phyloP scores from a whole-genome alignment of 257 asterid species.

The Capsicum pubescens region DNA sequence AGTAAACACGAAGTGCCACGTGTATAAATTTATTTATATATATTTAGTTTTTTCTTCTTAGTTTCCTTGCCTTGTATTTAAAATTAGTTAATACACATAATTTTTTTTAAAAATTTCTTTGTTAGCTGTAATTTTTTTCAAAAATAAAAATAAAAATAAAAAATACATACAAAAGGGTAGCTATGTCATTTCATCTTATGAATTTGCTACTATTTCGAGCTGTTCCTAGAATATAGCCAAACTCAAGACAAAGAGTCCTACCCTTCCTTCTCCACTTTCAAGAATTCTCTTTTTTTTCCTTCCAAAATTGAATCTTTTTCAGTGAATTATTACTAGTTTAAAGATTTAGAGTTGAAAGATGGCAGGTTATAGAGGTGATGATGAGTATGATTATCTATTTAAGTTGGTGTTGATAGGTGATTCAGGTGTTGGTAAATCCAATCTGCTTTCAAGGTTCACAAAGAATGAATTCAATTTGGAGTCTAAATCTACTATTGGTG shows the following conservation, averaged over 20 bases:
- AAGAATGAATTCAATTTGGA: conserved; percentile 72
- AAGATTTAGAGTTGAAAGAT: conserved; percentile 25
- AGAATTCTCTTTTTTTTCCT: background rate
- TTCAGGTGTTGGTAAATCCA: conserved; percentile 80
- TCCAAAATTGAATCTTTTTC: conserved; percentile 9
- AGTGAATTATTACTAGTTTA: background rate
- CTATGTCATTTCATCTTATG: background rate
- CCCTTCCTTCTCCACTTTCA: conserved; percentile 23
- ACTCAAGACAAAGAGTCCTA: conserved; percentile 47
- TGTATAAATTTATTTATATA: too few relatives aligned
- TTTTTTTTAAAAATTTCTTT: too few relatives aligned
- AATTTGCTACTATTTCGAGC: background rate
- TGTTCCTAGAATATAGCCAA: conserved; percentile 46
- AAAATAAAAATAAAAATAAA: too few relatives aligned
- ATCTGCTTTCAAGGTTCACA: conserved; percentile 68
- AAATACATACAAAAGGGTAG: background rate
- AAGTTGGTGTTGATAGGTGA: conserved; percentile 72
- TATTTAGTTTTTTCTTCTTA: too few relatives aligned
- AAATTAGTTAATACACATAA: too few relatives aligned
- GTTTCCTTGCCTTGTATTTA: too few relatives aligned
- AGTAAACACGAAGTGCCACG: too few relatives aligned
- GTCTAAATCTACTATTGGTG: conserved; percentile 70
- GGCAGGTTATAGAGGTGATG: conserved; percentile 65
- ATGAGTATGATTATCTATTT: conserved; percentile 66
- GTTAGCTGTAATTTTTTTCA: too few relatives aligned